Percentiles rank a stretch among this genome's conserved stretches.
Evolutionary conservation across 352 stramenopile species (phyloP).

Genomic region (Pythium guiyangense): DNA sequence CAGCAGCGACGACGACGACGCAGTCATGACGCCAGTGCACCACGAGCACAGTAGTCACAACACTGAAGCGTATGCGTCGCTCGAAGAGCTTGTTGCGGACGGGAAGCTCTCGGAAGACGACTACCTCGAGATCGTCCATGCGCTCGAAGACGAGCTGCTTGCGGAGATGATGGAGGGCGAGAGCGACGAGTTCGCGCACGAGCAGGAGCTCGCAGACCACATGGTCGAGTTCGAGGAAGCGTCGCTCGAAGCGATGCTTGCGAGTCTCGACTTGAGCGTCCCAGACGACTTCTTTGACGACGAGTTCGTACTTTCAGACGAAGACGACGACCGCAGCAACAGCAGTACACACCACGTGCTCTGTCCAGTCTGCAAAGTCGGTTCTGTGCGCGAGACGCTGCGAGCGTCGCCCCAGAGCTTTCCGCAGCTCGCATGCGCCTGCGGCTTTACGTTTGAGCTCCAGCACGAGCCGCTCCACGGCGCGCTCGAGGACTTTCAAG

Average conservation of each 20-base stretch:
- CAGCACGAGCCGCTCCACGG: constrained; percentile 45
- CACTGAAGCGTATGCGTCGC: constrained; percentile 21
- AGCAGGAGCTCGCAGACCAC: constrained; percentile 37
- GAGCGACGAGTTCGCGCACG: constrained; percentile 13
- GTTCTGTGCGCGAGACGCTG: constrained; percentile 25
- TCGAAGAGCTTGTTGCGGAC: constrained; percentile 62
- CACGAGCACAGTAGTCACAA: neutral
- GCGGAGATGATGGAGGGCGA: constrained; percentile 37
- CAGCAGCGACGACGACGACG: constrained; percentile 1
- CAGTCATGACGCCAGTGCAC: constrained; percentile 1
- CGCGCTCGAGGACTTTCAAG: constrained; percentile 55
- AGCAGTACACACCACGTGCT: constrained; percentile 21
- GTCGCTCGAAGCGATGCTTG: constrained; percentile 66
- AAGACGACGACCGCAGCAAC: too few species aligned
- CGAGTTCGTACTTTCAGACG: neutral
- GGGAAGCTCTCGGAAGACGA: constrained; percentile 62
- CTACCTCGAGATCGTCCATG: constrained; percentile 71
- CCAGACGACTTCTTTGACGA: constrained; percentile 12
- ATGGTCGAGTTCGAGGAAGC: constrained; percentile 70
- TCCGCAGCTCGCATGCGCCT: constrained; percentile 35
- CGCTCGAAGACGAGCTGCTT: constrained; percentile 61
- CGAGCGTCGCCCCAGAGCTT: neutral
- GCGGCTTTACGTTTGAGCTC: constrained; percentile 46
- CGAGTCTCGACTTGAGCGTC: constrained; percentile 47
- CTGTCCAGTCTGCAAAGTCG: constrained; percentile 52